A percentile compares a stretch with the other conserved stretches of the same genome.
phyloP scores from a whole-genome alignment of 345 rosid genomes.

The Bruguiera sexangula region DNA sequence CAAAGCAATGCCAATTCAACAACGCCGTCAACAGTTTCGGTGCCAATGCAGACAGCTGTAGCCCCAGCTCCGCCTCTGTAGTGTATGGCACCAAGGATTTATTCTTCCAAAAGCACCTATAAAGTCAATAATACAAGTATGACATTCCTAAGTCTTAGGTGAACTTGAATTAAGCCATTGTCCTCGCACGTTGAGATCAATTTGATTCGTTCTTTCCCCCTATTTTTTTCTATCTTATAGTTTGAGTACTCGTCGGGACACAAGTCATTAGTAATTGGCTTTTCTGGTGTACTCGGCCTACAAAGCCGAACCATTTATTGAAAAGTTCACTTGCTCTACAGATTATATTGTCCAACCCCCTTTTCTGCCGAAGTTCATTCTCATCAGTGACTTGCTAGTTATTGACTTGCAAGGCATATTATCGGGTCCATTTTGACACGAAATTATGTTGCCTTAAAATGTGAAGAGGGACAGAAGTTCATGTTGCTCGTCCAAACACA shows the following conservation, averaged over 20 bases:
- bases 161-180: background rate
- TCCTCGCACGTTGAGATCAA: background rate
- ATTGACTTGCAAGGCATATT: too few species aligned
- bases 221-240: background rate
- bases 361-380: too few species aligned
- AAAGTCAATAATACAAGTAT: constrained; percentile 21
- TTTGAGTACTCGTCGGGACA: constrained; percentile 2
- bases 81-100: constrained; percentile 43
- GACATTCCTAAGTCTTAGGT: background rate
- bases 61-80: constrained; percentile 49
- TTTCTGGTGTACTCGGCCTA: background rate
- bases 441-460: too few species aligned
- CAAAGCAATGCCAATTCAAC: constrained; percentile 43
- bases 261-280: background rate
- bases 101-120: constrained; percentile 41
- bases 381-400: too few species aligned
- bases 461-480: too few species aligned
- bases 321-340: background rate
- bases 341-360: too few species aligned
- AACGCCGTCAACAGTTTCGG: constrained; percentile 65
- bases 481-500: too few species aligned
- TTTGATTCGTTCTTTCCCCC: background rate
- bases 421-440: too few species aligned
- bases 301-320: background rate
- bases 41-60: constrained; percentile 70